Conservation (phyloP, 768 basidiomycete species). For the Auriscalpium orientale region DNA sequence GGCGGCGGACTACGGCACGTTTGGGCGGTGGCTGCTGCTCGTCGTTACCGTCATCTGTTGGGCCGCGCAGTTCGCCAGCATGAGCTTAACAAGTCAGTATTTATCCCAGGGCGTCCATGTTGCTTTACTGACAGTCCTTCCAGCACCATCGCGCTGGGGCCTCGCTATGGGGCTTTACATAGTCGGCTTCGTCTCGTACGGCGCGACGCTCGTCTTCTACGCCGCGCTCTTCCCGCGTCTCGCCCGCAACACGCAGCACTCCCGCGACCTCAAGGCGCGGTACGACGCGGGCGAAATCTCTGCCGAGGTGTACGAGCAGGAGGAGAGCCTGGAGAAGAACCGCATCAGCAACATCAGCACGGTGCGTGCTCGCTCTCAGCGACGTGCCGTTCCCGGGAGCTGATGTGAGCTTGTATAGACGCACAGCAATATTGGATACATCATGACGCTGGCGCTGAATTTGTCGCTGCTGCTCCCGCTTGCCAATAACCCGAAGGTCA, state of each 20-base stretch:
- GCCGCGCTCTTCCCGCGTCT: conserved; percentile 73
- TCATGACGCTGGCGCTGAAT: conserved; percentile 57
- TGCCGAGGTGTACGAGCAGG: conserved; percentile 57
- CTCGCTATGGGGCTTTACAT: conserved; percentile 74
- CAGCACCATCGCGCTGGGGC: conserved; percentile 65
- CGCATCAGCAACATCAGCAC: conserved; percentile 80
- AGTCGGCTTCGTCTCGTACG: conserved; percentile 71
- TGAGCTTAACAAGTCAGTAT: conserved; percentile 59
- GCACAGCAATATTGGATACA: conserved; percentile 73
- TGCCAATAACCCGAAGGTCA: conserved; percentile 46
- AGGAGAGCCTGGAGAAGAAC: conserved; percentile 79
- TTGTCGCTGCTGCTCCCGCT: conserved; percentile 64
- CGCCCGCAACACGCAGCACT: conserved; percentile 65
- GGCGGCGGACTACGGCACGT: conserved; percentile 66
- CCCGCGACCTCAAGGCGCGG: conserved; percentile 45
- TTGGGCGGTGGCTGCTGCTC: conserved; percentile 75
- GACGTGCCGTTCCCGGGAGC: neutral
- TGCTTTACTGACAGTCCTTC: neutral
- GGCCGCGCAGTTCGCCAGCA: conserved; percentile 72
- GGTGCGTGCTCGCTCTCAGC: conserved; percentile 31
- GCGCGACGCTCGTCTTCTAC: conserved; percentile 77
- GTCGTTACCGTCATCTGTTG: conserved; percentile 68
- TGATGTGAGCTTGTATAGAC: conserved; percentile 31
- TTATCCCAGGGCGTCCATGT: neutral
- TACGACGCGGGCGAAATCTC: conserved; percentile 54